Percentiles rank a stretch among this genome's conserved stretches.
Conservation (phyloP, 164 flowering plant genomes). For the Echeveria elegans region DNA sequence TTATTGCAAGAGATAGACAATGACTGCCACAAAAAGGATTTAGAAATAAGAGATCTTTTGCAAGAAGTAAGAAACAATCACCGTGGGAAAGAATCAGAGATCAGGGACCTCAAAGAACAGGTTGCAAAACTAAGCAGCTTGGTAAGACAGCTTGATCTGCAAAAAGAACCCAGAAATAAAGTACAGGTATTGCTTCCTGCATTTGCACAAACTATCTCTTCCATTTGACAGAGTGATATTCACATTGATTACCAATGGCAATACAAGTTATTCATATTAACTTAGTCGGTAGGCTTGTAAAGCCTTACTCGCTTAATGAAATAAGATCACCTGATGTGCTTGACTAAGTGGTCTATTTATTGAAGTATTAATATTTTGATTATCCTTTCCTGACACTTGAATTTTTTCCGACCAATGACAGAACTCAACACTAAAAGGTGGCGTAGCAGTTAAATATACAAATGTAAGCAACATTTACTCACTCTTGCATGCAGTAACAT, state of each 20-base stretch:
- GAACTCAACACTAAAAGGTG: background rate
- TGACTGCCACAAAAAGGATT: conserved; percentile 2
- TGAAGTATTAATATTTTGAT: background rate
- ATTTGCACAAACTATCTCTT: background rate
- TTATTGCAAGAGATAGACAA: conserved; percentile 5
- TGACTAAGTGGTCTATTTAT: background rate
- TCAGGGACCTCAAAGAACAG: conserved; percentile 68
- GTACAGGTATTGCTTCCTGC: conserved; percentile 27
- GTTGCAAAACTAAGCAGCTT: conserved; percentile 38
- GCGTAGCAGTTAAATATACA: background rate
- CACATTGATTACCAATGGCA: background rate
- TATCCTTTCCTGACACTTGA: background rate
- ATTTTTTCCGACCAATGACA: background rate
- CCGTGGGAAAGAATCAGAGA: conserved; percentile 52
- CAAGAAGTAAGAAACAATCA: conserved; percentile 53
- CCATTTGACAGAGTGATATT: background rate
- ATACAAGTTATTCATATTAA: background rate
- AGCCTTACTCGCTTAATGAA: too few species aligned
- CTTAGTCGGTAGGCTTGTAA: too few species aligned
- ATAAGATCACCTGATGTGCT: background rate
- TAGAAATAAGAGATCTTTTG: conserved; percentile 15
- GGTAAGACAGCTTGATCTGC: conserved; percentile 41
- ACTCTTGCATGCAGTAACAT: conserved; percentile 18
- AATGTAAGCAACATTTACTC: conserved; percentile 1
- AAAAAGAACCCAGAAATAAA: conserved; percentile 35